phyloP scores from a whole-genome alignment of 768 basidiomycete genomes.

The Galerina marginata region DNA sequence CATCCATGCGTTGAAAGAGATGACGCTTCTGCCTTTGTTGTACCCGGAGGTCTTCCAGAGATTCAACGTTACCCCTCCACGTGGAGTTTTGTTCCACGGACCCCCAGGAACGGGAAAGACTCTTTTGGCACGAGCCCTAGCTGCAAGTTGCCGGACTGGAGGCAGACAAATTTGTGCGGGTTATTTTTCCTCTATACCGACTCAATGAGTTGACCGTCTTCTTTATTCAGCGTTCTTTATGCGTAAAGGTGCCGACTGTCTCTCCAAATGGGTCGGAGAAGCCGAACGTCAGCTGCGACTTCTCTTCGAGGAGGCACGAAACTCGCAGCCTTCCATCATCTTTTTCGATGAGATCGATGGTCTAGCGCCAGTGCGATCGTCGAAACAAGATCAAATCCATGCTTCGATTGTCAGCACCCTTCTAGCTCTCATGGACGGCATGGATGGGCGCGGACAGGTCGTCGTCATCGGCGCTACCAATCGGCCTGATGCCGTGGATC shows the following conservation, averaged over 20 bases:
- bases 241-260: constrained; percentile 97
- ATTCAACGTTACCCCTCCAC: constrained; percentile 92
- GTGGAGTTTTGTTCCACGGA: constrained; percentile 97
- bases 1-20: constrained; percentile 96
- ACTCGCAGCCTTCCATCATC: constrained; percentile 94
- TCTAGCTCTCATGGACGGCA: constrained; percentile 97
- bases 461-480: constrained; percentile 99
- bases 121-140: constrained; percentile 89
- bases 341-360: constrained; percentile 99
- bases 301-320: constrained; percentile 93
- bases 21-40: constrained; percentile 93
- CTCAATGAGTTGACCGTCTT: neutral
- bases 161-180: constrained; percentile 86
- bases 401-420: constrained; percentile 97
- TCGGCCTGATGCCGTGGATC: constrained; percentile 96
- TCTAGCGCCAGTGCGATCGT: constrained; percentile 96
- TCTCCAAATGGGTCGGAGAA: constrained; percentile 99
- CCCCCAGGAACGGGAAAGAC: constrained; percentile 99
- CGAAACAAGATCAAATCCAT: constrained; percentile 98
- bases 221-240: constrained; percentile 91
- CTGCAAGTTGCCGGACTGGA: constrained; percentile 87
- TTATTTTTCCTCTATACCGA: neutral
- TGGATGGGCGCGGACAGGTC: constrained; percentile 98
- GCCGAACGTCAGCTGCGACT: constrained; percentile 95
- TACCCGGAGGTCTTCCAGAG: constrained; percentile 97